Base-by-base conservation (phyloP, 179 eudicot species). In the Nepenthes alata region DNA sequence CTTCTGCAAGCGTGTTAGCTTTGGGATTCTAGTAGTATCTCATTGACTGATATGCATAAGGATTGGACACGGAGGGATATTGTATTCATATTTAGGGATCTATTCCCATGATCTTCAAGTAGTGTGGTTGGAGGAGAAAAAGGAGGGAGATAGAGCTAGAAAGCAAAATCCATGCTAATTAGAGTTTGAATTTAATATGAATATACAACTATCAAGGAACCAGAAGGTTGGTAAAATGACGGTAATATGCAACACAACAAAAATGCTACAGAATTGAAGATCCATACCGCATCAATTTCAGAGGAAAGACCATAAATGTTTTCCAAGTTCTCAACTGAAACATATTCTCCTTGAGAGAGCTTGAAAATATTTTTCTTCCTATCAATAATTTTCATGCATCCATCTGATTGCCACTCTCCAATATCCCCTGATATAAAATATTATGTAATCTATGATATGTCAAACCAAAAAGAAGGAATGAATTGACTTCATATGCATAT, bases 311-410 rank as follows among this genome's bases (percentile, higher is more conserved):
- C 75, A 68, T 85, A 93, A 9, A 80, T 81, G 62, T 73, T 82
- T 74, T 93, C 98, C 75, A 93, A 74, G 65, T 87, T 86, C 71
- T 93, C 98, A 11, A 89, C 98, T 9, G 98, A 80, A 38, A 93
- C 83, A 63, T 93, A 93, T 70, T 93, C 98, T 62, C 98, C 96
- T 68, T 93, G 98, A 2, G 98, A 87, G 60, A 91, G 98, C 79
- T 91, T 91, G 72, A 91, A 91, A 65, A 91, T 91, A 71, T 93
- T 93, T 62, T 93, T 93, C 90, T 87, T 93, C 16, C 96, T 83
- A 74, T 93, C 98, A 54, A 93, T 83, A 41, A 93, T 80, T 71
- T 89, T 89, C 96, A 93, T 81, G 79, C 93, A 78, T 52, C 98
- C 98, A 70, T 93, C 76, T 12, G 84, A 83, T 50, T 83, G 95